Percentiles rank a stretch among this genome's conserved stretches.
Conservation (phyloP, 495 filamentous ascomycete genomes). For the Daldinia concentrica region DNA sequence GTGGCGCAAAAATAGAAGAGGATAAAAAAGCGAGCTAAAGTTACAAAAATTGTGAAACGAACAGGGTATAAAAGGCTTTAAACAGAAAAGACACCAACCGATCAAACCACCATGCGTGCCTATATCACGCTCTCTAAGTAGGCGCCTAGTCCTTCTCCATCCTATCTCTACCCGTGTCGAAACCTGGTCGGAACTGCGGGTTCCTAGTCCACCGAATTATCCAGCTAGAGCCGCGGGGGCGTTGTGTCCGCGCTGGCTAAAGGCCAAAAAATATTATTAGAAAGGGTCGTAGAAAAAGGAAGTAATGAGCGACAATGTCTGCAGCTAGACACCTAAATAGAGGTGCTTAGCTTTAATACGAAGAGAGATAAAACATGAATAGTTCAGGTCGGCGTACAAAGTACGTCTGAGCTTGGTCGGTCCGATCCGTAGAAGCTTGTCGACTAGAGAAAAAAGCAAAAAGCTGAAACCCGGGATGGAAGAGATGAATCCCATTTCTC, state of each 20-base stretch:
- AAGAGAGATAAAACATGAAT: background rate
- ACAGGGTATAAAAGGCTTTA: slow-evolving; percentile 41
- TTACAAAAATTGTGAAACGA: slow-evolving; percentile 31
- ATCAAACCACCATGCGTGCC: background rate
- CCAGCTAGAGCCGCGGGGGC: background rate
- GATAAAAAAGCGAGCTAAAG: slow-evolving; percentile 16
- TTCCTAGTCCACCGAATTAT: background rate
- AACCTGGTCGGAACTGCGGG: background rate
- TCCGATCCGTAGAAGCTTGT: background rate
- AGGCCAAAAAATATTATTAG: background rate
- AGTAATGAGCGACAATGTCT: background rate
- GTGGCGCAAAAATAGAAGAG: slow-evolving; percentile 2
- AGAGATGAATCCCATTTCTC: background rate
- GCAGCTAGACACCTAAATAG: background rate
- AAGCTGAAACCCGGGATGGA: background rate
- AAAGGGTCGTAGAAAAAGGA: background rate
- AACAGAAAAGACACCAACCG: slow-evolving; percentile 16
- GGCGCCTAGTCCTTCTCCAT: background rate
- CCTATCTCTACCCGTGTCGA: background rate
- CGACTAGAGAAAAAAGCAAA: background rate
- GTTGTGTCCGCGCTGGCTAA: background rate
- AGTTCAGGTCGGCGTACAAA: background rate
- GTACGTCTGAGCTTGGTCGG: background rate
- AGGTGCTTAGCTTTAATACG: background rate
- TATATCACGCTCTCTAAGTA: background rate